These are phyloP conservation scores for Papilionanthe hybrid DNA, from an alignment of 116 monocot genomes.

Conservation along the genomic window DNA sequence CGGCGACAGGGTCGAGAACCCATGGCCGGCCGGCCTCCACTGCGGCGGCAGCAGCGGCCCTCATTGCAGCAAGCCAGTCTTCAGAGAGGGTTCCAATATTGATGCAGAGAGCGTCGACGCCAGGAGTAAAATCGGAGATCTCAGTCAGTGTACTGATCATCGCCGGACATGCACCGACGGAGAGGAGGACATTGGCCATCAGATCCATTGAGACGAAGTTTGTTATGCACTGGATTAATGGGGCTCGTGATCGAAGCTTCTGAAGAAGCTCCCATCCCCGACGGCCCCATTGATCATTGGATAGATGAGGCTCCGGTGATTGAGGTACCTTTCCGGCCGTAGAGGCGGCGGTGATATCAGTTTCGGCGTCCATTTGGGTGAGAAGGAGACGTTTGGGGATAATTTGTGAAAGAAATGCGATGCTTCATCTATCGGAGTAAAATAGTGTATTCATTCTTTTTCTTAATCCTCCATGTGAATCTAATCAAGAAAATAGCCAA, in stretches of 20 bases:
- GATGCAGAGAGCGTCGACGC: constrained; percentile 45
- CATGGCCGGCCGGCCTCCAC: constrained; percentile 35
- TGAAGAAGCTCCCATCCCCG: constrained; percentile 45
- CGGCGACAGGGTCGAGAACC: constrained; percentile 91
- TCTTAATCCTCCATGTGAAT: no score
- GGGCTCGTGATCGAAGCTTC: constrained; percentile 38
- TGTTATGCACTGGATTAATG: constrained; percentile 87
- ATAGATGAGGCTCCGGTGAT: background rate
- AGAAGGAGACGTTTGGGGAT: background rate
- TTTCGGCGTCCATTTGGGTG: background rate
- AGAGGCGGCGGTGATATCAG: background rate
- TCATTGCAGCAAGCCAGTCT: constrained; percentile 64
- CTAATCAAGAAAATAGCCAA: no score
- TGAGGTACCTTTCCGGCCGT: background rate
- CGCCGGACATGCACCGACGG: constrained; percentile 77
- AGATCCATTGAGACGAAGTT: constrained; percentile 91
- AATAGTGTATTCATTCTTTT: no score
- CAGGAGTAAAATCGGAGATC: constrained; percentile 60
- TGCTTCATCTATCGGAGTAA: no score
- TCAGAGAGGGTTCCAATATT: constrained; percentile 72
- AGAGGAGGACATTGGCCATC: constrained; percentile 70
- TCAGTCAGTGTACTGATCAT: constrained; percentile 73
- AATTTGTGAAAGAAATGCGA: no score
- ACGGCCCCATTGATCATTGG: constrained; percentile 24
- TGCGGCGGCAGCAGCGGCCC: constrained; percentile 50